Percentiles rank a stretch among this genome's conserved stretches.
phyloP scores from a whole-genome alignment of 1,284 basidiomycete genomes.

The Fomitopsis betulina region DNA sequence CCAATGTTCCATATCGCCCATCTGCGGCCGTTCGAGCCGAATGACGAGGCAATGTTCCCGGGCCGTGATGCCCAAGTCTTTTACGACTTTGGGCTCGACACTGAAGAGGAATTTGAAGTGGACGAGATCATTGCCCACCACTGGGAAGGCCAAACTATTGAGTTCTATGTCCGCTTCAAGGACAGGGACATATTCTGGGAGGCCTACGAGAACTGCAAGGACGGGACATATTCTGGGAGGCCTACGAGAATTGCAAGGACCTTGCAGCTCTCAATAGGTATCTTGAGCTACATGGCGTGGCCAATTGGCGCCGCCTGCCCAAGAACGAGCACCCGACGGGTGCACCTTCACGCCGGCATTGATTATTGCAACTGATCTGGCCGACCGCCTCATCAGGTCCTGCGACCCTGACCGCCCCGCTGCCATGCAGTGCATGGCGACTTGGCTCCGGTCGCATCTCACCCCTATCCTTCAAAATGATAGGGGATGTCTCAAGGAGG shows the following conservation, averaged over 20 bases:
- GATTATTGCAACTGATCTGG: too few relatives aligned
- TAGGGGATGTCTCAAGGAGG: too few relatives aligned
- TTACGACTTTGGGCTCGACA: constrained; percentile 24
- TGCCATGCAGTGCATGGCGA: too few relatives aligned
- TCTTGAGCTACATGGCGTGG: constrained; percentile 12
- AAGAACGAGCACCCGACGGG: not conserved
- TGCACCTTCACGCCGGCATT: too few relatives aligned
- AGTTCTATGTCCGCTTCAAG: constrained; percentile 33
- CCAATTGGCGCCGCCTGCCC: not conserved
- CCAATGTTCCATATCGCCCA: constrained; percentile 24
- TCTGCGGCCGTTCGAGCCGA: constrained; percentile 20
- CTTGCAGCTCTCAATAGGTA: constrained; percentile 24
- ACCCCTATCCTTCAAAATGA: too few relatives aligned
- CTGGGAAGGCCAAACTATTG: constrained; percentile 17
- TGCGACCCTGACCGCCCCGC: too few relatives aligned
- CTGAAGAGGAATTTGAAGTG: constrained; percentile 18
- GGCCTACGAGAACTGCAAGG: constrained; percentile 10
- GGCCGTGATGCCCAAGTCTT: constrained; percentile 11
- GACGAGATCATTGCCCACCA: constrained; percentile 26
- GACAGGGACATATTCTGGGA: constrained; percentile 30
- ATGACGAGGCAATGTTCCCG: constrained; percentile 24
- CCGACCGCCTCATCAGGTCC: too few relatives aligned
- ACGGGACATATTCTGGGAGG: constrained; percentile 29
- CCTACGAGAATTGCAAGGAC: constrained; percentile 12
- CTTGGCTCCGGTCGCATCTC: too few relatives aligned